Base-by-base conservation (phyloP, 1,139 yeast genomes). In the Geotrichum histeridarum region DNA sequence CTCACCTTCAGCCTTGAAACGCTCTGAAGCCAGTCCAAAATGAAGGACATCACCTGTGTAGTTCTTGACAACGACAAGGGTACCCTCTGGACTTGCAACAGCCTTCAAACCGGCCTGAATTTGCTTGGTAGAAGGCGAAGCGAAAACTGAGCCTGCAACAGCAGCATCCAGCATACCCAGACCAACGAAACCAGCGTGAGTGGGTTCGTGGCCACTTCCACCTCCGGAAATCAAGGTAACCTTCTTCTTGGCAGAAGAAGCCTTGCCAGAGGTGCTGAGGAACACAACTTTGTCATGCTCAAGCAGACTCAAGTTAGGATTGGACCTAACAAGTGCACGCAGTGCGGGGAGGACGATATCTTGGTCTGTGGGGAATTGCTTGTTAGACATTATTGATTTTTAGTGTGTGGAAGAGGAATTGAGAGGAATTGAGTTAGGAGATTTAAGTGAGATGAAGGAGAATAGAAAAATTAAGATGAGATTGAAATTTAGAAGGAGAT, bases 171-270 rank as follows among this genome's bases (percentile, higher is more conserved):
- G 71, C 64, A 86, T 73, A 52, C 93, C 93, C 31, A 79, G 77
- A 5, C 97, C 97, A 12, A 91, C 93, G 67, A 82, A 90, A 0
- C 96, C 97, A 4, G 87, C 93, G 66, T 90, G 96, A 8, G 91
- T 77, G 33, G 97, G 97, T 70, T 91, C 97, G 67, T 91, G 98
- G 39, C 98, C 98, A 8, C 93, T 83, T 33, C 98, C 98, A 54
- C 98, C 98, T 55, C 97, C 96, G 47, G 96, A 83, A 31, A 91
- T 73, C 53, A 91, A 64, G 3, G 89, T 79, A 47, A 90, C 84
- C 63, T 85, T 83, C 32, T 72, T 70, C 15, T 51, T 15, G 7
- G 45, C 9, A n/a, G 51, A 32, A 12, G 50, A 50, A 8, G 51
- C 54, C 32, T 53, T 38, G 42, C 57, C 57, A 3, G 63, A 54